Percentiles rank a stretch among this genome's conserved stretches.
Evolutionary conservation across 192 early-diverging fungal genomes (phyloP).

Genomic region (Coemansia sp.): DNA sequence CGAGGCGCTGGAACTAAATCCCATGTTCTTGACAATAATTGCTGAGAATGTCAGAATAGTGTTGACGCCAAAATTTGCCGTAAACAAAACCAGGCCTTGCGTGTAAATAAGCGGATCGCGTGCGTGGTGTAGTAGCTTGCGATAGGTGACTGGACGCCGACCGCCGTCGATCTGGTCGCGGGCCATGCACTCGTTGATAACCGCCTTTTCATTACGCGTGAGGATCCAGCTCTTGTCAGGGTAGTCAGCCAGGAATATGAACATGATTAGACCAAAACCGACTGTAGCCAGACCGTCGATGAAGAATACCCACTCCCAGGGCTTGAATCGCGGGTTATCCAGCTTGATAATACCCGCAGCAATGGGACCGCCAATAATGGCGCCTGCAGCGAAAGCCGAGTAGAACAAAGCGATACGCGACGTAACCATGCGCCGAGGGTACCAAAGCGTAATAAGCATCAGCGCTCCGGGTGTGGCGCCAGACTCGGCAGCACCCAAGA

Average conservation of each 20-base stretch:
- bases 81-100: slow-evolving; percentile 42
- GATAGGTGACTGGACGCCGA: slow-evolving; percentile 29
- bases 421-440: slow-evolving; percentile 49
- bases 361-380: slow-evolving; percentile 45
- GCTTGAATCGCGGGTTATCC: slow-evolving; percentile 25
- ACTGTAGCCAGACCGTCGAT: slow-evolving; percentile 47
- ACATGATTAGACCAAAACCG: slow-evolving; percentile 39
- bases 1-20: slow-evolving; percentile 30
- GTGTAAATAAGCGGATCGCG: slow-evolving; percentile 39
- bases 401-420: slow-evolving; percentile 47
- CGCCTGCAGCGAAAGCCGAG: slow-evolving; percentile 45
- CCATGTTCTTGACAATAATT: slow-evolving; percentile 48
- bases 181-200: slow-evolving; percentile 33
- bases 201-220: slow-evolving; percentile 25
- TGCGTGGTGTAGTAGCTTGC: slow-evolving; percentile 18
- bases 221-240: slow-evolving; percentile 48
- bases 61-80: slow-evolving; percentile 50
- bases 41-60: slow-evolving; percentile 49
- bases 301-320: slow-evolving; percentile 56
- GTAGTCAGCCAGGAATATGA: slow-evolving; percentile 40
- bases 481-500: slow-evolving; percentile 49
- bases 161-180: slow-evolving; percentile 40
- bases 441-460: slow-evolving; percentile 52
- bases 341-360: slow-evolving; percentile 49
- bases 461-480: slow-evolving; percentile 48